These are phyloP conservation scores for Hamamelis virginiana DNA, from an alignment of 164 flowering plant genomes.

Conservation along the genomic window DNA sequence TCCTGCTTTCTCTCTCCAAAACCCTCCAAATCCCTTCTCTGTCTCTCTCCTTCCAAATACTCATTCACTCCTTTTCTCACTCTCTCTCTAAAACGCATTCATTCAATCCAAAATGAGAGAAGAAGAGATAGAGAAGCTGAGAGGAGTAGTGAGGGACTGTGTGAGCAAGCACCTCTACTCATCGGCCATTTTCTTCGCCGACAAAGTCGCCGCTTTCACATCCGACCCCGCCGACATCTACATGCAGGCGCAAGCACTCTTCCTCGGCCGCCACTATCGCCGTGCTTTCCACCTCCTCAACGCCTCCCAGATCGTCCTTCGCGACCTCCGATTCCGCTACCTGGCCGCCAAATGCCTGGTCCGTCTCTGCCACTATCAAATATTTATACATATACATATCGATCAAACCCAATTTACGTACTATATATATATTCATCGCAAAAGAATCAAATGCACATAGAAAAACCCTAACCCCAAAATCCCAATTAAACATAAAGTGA, in stretches of 20 bases:
- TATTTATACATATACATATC: background rate
- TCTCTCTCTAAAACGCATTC: background rate
- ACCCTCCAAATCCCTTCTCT: background rate
- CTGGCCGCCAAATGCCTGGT: conserved; percentile 99
- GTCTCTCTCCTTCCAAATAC: background rate
- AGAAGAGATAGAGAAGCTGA: conserved; percentile 76
- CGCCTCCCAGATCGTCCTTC: conserved; percentile 78
- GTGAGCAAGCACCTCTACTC: conserved; percentile 96
- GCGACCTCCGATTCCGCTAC: conserved; percentile 90
- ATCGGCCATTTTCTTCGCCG: conserved; percentile 97
- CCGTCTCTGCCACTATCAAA: background rate
- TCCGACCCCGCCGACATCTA: conserved; percentile 91
- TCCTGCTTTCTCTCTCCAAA: background rate
- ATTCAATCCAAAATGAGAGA: conserved; percentile 47
- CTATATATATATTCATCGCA: no score
- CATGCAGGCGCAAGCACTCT: conserved; percentile 95
- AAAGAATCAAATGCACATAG: no score
- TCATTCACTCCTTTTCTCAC: background rate
- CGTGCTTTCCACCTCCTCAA: conserved; percentile 81
- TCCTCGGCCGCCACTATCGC: conserved; percentile 58
- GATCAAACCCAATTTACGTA: no score
- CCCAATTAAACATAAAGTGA: no score
- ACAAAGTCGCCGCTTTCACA: conserved; percentile 90
- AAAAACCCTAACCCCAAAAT: no score
- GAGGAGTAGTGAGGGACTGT: conserved; percentile 93